These are phyloP conservation scores for Lachancea lanzarotensis DNA, from an alignment of 805 yeast genomes.

Conservation along the genomic window DNA sequence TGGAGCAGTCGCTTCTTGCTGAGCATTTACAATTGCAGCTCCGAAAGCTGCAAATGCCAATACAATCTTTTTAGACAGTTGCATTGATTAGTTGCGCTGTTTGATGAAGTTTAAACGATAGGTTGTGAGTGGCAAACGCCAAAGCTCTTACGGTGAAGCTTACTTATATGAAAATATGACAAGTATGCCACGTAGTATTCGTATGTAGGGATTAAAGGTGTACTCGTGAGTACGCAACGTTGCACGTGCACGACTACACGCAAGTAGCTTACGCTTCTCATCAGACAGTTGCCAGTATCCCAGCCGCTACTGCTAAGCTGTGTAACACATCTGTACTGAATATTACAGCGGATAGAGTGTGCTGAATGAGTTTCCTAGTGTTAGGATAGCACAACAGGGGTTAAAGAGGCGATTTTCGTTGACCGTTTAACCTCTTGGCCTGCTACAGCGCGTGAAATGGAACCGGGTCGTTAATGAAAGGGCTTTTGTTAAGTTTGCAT, in stretches of 20 bases:
- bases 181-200: not conserved
- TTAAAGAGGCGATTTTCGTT: too few relatives aligned
- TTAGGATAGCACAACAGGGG: too few relatives aligned
- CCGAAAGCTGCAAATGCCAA: slow-evolving; percentile 21
- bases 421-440: not conserved
- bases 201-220: not conserved
- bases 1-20: slow-evolving; percentile 60
- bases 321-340: too few relatives aligned
- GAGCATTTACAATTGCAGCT: slow-evolving; percentile 31
- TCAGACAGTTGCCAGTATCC: too few relatives aligned
- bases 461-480: not conserved
- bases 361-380: too few relatives aligned
- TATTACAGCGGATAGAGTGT: too few relatives aligned
- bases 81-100: slow-evolving; percentile 6
- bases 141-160: not conserved
- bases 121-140: slow-evolving; percentile 1
- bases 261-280: too few relatives aligned
- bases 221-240: too few relatives aligned
- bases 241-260: too few relatives aligned
- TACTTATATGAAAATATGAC: not conserved
- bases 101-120: not conserved
- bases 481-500: too few relatives aligned
- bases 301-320: too few relatives aligned
- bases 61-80: slow-evolving; percentile 15
- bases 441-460: not conserved